Percentiles rank a stretch among this genome's conserved stretches.
phyloP scores from a whole-genome alignment of 768 basidiomycete genomes.

The Tricholomella constricta region DNA sequence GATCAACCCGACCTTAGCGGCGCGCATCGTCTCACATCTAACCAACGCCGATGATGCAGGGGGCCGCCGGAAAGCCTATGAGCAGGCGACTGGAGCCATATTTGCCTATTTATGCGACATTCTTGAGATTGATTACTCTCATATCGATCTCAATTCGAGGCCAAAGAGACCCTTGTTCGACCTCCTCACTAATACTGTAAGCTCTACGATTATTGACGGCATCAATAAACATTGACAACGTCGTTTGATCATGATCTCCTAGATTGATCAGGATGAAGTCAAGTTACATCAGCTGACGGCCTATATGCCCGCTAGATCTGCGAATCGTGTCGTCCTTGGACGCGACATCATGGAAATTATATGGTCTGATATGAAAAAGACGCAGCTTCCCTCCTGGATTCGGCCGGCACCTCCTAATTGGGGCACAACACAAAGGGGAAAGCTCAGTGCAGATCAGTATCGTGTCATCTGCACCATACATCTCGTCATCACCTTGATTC shows the following conservation, averaged over 20 bases:
- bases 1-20: neutral
- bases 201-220: too few relatives aligned
- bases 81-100: neutral
- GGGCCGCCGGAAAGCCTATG: neutral
- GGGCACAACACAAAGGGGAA: conserved; percentile 29
- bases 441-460: too few relatives aligned
- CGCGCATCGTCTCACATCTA: conserved; percentile 2
- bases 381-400: too few relatives aligned
- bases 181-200: neutral
- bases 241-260: too few relatives aligned
- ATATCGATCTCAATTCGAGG: neutral
- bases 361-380: too few relatives aligned
- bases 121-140: neutral
- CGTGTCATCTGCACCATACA: too few relatives aligned
- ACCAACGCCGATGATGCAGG: neutral
- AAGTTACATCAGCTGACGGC: neutral
- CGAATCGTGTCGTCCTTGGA: conserved; percentile 24
- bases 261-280: neutral
- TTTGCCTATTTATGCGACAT: neutral
- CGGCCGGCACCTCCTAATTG: conserved; percentile 29
- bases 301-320: neutral
- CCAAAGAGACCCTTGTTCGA: neutral
- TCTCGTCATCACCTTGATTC: too few relatives aligned
- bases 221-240: too few relatives aligned
- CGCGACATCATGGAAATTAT: conserved; percentile 27